Conservation (phyloP, 495 filamentous ascomycete genomes). For the Tuber magnatum region DNA sequence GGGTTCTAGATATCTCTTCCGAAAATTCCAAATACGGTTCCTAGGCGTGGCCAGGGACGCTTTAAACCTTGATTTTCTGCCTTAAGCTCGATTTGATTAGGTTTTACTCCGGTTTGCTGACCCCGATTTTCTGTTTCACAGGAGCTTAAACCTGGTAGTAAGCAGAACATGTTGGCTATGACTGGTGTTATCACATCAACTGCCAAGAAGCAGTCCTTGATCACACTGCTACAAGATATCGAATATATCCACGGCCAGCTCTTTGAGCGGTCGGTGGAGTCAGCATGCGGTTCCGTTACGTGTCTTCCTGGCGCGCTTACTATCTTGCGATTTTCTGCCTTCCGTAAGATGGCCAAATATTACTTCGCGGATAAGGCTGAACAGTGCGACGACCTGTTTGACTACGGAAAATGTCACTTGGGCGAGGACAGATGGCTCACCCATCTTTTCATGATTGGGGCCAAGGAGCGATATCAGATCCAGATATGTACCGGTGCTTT, state of each 20-base stretch:
- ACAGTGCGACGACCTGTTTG: conserved; percentile 92
- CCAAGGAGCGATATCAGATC: conserved; percentile 86
- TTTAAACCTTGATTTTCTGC: conserved; percentile 11
- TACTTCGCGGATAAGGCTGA: conserved; percentile 98
- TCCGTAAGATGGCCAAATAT: conserved; percentile 94
- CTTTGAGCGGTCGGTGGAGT: conserved; percentile 94
- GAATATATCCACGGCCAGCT: conserved; percentile 97
- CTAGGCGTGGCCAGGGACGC: neutral
- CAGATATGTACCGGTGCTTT: conserved; percentile 96
- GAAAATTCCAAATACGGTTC: conserved; percentile 11
- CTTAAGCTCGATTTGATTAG: neutral
- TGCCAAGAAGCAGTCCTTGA: conserved; percentile 76
- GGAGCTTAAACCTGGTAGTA: conserved; percentile 88
- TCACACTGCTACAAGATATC: conserved; percentile 94
- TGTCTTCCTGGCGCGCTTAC: conserved; percentile 92
- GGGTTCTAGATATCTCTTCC: neutral
- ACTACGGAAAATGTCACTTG: conserved; percentile 90
- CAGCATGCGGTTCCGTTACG: conserved; percentile 87
- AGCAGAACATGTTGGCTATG: conserved; percentile 94
- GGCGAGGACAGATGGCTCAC: conserved; percentile 97
- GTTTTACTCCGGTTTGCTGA: conserved; percentile 18
- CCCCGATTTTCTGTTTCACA: conserved; percentile 17
- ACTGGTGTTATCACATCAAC: conserved; percentile 96
- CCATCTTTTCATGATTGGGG: conserved; percentile 98
- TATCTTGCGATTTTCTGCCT: conserved; percentile 91